These are phyloP conservation scores for Lactarius hatsudake DNA, from an alignment of 768 basidiomycete species.

Conservation along the genomic window DNA sequence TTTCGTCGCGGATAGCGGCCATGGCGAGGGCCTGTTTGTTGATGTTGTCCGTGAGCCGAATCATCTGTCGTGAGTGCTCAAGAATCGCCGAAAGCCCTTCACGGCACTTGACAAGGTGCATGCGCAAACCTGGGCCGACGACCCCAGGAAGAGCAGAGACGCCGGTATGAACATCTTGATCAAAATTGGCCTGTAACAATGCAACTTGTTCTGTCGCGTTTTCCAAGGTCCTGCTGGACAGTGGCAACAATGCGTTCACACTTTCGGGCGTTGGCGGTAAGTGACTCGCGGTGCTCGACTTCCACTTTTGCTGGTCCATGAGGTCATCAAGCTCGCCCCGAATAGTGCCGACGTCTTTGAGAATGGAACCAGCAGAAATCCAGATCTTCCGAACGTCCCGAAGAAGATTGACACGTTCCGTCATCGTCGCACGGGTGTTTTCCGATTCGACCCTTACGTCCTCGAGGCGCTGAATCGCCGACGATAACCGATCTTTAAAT, in stretches of 20 bases:
- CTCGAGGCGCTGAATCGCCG: slow-evolving; percentile 44
- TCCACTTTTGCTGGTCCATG: slow-evolving; percentile 66
- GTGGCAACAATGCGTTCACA: slow-evolving; percentile 38
- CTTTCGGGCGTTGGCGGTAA: slow-evolving; percentile 68
- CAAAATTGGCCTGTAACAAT: slow-evolving; percentile 40
- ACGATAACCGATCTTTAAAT: slow-evolving; percentile 49
- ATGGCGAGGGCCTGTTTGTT: slow-evolving; percentile 57
- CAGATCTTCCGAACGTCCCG: slow-evolving; percentile 57
- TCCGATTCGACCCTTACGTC: slow-evolving; percentile 39
- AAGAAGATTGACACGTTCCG: slow-evolving; percentile 45
- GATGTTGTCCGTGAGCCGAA: slow-evolving; percentile 50
- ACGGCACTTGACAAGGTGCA: slow-evolving; percentile 45
- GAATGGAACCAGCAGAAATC: slow-evolving; percentile 49
- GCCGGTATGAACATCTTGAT: slow-evolving; percentile 46
- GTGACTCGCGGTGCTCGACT: slow-evolving; percentile 43
- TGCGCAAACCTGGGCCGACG: slow-evolving; percentile 46
- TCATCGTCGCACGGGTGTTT: slow-evolving; percentile 39
- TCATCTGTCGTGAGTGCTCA: slow-evolving; percentile 43
- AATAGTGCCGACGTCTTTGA: slow-evolving; percentile 31
- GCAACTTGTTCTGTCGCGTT: slow-evolving; percentile 44
- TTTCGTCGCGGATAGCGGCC: slow-evolving; percentile 55
- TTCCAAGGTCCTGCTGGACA: slow-evolving; percentile 33
- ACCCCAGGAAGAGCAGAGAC: slow-evolving; percentile 46
- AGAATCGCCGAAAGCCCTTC: slow-evolving; percentile 44
- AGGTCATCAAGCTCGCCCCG: slow-evolving; percentile 41